phyloP scores from a whole-genome alignment of 768 basidiomycete genomes.

The Hydnomerulius pinastri region DNA sequence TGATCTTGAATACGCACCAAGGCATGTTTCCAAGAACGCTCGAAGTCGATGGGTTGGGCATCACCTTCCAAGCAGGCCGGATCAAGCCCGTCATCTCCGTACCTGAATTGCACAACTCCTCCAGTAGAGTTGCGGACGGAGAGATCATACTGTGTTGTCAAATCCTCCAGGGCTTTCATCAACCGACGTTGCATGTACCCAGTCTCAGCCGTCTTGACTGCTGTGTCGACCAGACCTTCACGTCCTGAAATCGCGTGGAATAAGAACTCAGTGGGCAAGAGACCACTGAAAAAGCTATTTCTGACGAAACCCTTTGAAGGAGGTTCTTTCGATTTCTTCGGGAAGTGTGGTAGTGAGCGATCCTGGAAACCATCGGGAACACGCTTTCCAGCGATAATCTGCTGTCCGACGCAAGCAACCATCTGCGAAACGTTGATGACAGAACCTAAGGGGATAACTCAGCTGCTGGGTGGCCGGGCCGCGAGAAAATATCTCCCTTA shows the following conservation, averaged over 20 bases:
- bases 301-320: slow-evolving; percentile 98
- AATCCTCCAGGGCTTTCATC: slow-evolving; percentile 98
- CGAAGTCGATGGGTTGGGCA: slow-evolving; percentile 88
- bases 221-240: slow-evolving; percentile 98
- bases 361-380: slow-evolving; percentile 99
- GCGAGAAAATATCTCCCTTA: slow-evolving; percentile 29
- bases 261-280: slow-evolving; percentile 92
- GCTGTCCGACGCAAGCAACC: slow-evolving; percentile 99
- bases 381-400: slow-evolving; percentile 97
- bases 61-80: slow-evolving; percentile 97
- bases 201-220: slow-evolving; percentile 99
- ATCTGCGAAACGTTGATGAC: slow-evolving; percentile 99
- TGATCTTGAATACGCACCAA: slow-evolving; percentile 45
- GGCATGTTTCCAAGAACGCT: slow-evolving; percentile 85
- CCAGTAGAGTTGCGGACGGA: slow-evolving; percentile 94
- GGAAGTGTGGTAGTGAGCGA: slow-evolving; percentile 97
- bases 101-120: slow-evolving; percentile 94
- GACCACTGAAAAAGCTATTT: slow-evolving; percentile 93
- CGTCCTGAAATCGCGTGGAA: slow-evolving; percentile 99
- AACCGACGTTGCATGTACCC: slow-evolving; percentile 99
- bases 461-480: not conserved
- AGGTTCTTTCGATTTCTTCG: slow-evolving; percentile 93
- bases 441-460: slow-evolving; percentile 67
- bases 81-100: slow-evolving; percentile 96
- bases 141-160: slow-evolving; percentile 94